phyloP scores from a whole-genome alignment of 2,329 filamentous ascomycete genomes.

The Tricladium varicosporioides region DNA sequence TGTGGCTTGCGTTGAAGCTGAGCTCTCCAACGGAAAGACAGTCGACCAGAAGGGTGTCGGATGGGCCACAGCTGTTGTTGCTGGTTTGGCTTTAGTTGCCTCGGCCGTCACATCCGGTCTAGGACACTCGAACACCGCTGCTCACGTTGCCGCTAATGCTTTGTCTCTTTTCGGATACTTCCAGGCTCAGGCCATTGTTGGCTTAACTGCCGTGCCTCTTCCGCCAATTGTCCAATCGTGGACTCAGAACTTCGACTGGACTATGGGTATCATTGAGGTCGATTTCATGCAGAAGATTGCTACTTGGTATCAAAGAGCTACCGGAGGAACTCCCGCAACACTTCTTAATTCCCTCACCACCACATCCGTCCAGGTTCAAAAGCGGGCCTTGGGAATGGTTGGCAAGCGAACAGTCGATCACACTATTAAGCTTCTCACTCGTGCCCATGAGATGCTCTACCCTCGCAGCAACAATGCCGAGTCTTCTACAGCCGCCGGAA shows the following conservation, averaged over 20 bases:
- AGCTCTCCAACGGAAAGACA: conserved; percentile 87
- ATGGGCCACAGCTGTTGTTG: conserved; percentile 86
- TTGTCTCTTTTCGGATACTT: conserved; percentile 94
- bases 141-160: conserved; percentile 90
- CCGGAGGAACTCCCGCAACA: conserved; percentile 79
- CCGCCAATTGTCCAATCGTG: conserved; percentile 88
- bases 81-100: conserved; percentile 76
- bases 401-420: conserved; percentile 48
- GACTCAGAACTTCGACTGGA: conserved; percentile 99
- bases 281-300: conserved; percentile 85
- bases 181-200: conserved; percentile 89
- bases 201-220: conserved; percentile 75
- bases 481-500: conserved; percentile 53
- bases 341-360: conserved; percentile 71
- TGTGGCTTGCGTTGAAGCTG: conserved; percentile 84
- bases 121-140: conserved; percentile 89
- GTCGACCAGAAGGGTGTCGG: conserved; percentile 86
- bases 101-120: conserved; percentile 88
- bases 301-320: conserved; percentile 94
- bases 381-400: conserved; percentile 51
- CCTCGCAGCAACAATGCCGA: conserved; percentile 49
- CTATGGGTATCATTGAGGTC: conserved; percentile 89
- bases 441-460: conserved; percentile 35
- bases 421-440: conserved; percentile 30
- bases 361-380: conserved; percentile 75